Evolutionary conservation across 805 yeast species (phyloP), one percentile per base, ranked within the genome.

Genomic region (Ogataea pignaliae): DNA sequence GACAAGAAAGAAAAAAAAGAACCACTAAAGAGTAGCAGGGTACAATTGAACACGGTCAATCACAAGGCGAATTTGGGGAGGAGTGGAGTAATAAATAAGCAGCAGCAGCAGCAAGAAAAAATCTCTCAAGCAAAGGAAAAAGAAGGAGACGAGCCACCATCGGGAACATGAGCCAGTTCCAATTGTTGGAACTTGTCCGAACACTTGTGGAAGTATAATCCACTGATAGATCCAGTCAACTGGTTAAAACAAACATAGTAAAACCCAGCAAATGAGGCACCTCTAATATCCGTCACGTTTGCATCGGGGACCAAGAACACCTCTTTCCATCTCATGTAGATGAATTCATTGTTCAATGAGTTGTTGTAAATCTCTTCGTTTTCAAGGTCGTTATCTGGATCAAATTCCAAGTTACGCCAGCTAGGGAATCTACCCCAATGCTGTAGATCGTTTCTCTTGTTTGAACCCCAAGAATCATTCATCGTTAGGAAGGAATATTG

Each of bases 291-390:
- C 47, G 71, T 76, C n/a, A 83, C 67, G 44, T 68, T 65, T 29
- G 88, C 81, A 64, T 88, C 95, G 0, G 96, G 95, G 9, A 86
- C 81, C 47, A 90, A 66, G 57, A 88, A 88, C 56, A 81, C 78
- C 63, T 90, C 98, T 65, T 90, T 90, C 98, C 98, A 90, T 53
- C 97, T 74, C 97, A 90, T 90, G 60, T 81, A 90, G 6, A 90
- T 65, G 55, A 68, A 75, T 45, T 80, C 73, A 48, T 72, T 66
- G 39, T 68, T 51, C 3, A 63, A 39, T 21, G 58, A 51, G 34
- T 53, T 51, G 11, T 56, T 32, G 46, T 66, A 64, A 10, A 57
- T 51, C 13, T 53, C 44, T 11, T 43, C 28, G 43, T 63, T 62
- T 17, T 44, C 56, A 3, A 47, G 41, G 41, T 65, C 67, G 42